Base-by-base conservation (phyloP, 805 yeast species). In the Ogataea trehaloabstinens region DNA sequence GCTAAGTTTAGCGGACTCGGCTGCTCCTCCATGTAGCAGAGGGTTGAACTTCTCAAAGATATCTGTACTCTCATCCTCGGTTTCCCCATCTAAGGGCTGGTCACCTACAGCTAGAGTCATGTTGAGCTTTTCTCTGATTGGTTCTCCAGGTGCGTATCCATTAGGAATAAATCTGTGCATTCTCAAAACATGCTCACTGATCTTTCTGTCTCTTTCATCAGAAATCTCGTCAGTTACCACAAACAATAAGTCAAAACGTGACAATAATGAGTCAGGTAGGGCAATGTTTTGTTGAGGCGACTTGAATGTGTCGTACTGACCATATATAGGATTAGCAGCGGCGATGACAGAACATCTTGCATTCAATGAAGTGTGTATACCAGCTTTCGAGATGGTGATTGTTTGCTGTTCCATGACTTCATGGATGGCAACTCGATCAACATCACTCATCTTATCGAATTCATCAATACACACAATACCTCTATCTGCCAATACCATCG, bases 341-440 rank as follows among this genome's bases (percentile, higher is more conserved):
- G 98, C 98, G 49, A 91, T 77, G 13, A 91, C 98, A 20, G 95
- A 85, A 68, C 98, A 91, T 55, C 99, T 79, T 11, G 99, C 98
- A 59, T 91, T 91, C 51, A 91, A 73, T 5, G 98, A 85, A 2
- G 98, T 90, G 63, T 91, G 97, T 55, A 91, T 91, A 48, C 99
- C 99, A 4, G 98, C 99, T 63, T 91, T 91, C 37, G 98, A 95
- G 56, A 91, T 90, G 2, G 98, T 90, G 20, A 91, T 96, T 0
- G 99, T 93, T 64, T 93, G 99, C 67, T 93, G 99, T 69, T 93
- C 99, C 99, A 93, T 93, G 35, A 93, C 99, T 74, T 93, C 99
- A 66, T 93, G 99, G 56, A 93, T 93, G 1, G 98, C 98, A 37
- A 93, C 98, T 60, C 99, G 77, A 68, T 93, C 99, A 19, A 81